These are phyloP conservation scores for Auricularia auricula-judae DNA, from an alignment of 768 basidiomycete species.

Conservation along the genomic window DNA sequence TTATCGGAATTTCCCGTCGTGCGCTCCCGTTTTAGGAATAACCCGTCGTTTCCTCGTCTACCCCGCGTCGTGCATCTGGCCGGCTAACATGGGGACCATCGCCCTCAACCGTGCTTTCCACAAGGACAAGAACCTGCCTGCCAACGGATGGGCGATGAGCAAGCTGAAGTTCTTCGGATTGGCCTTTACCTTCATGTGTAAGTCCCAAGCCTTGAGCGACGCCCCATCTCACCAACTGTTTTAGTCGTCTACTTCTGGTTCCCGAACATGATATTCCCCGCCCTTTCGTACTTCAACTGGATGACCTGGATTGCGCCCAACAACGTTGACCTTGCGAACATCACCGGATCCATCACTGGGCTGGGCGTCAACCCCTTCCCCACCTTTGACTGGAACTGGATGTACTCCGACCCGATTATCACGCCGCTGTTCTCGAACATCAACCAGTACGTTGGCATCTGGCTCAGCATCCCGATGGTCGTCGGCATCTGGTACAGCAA, in stretches of 20 bases:
- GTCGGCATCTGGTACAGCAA: constrained; percentile 22
- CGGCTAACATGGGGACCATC: constrained; percentile 1
- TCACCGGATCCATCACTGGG: constrained; percentile 16
- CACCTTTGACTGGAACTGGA: constrained; percentile 15
- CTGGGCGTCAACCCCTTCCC: constrained; percentile 25
- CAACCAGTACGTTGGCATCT: neutral
- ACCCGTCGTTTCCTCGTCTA: constrained; percentile 1
- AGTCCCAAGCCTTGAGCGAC: neutral
- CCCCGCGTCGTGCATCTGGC: constrained; percentile 1
- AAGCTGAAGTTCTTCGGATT: constrained; percentile 10
- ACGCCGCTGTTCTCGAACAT: neutral
- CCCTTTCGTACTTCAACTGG: constrained; percentile 18
- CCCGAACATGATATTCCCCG: constrained; percentile 20
- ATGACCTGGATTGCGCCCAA: constrained; percentile 20
- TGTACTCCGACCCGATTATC: neutral
- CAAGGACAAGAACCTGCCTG: neutral
- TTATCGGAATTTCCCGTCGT: no score
- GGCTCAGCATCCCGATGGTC: neutral
- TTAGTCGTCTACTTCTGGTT: constrained; percentile 3
- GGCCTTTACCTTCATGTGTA: constrained; percentile 1
- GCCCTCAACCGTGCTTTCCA: constrained; percentile 1
- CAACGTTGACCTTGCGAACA: constrained; percentile 1
- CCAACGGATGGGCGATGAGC: constrained; percentile 3
- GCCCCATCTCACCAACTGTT: constrained; percentile 25
- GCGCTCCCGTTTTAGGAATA: neutral